Conservation (phyloP, 108 stramenopile genomes). For the Nitzschia inconspicua region DNA sequence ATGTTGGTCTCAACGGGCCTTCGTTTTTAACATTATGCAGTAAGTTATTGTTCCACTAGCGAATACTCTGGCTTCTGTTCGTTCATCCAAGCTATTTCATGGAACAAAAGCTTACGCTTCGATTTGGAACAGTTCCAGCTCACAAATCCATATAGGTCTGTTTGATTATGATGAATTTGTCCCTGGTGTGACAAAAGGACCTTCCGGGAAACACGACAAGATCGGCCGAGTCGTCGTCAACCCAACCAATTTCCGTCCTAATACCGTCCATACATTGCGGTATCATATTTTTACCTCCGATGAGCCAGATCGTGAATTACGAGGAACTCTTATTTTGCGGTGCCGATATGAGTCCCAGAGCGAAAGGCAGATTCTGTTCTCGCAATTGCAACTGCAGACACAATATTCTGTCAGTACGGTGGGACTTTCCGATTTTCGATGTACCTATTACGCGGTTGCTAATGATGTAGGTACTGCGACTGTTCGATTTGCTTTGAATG, state of each 20-base stretch:
- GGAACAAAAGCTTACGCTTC: too few relatives aligned
- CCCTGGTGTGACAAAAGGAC: slow-evolving; percentile 2
- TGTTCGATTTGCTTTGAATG: neutral
- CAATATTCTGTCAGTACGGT: slow-evolving; percentile 6
- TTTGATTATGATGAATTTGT: slow-evolving; percentile 7
- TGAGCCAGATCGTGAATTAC: neutral
- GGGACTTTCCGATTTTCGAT: neutral
- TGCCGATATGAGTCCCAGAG: slow-evolving; percentile 9
- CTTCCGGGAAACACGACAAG: slow-evolving; percentile 4
- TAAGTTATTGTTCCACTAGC: neutral
- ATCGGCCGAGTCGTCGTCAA: slow-evolving; percentile 22
- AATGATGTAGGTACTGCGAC: slow-evolving; percentile 16
- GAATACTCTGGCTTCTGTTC: neutral
- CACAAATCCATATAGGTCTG: neutral
- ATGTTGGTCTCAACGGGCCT: slow-evolving; percentile 75
- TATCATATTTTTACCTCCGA: slow-evolving; percentile 2
- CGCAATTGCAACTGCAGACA: neutral
- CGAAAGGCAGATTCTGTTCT: slow-evolving; percentile 5
- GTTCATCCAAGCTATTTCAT: too few relatives aligned
- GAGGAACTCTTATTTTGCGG: slow-evolving; percentile 18
- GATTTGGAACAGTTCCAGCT: too few relatives aligned
- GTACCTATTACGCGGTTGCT: slow-evolving; percentile 1
- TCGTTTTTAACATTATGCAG: slow-evolving; percentile 55
- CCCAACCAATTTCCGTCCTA: slow-evolving; percentile 17
- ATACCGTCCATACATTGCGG: slow-evolving; percentile 5